Conservation (phyloP, 805 yeast species). For the Torulaspora microellipsoides region DNA sequence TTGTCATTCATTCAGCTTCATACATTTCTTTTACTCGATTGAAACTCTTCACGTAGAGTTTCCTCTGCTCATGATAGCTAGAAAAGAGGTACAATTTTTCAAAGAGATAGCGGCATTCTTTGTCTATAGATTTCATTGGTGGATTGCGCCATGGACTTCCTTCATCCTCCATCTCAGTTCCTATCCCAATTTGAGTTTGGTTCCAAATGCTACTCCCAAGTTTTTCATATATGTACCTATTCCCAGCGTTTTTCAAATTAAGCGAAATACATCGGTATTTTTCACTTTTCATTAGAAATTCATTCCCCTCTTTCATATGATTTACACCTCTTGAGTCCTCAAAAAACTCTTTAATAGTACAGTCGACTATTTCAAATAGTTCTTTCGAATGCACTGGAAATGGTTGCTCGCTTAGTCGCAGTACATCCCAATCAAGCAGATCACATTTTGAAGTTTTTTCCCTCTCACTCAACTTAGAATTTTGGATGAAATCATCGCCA, state of each 20-base stretch:
- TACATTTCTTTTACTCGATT: background rate
- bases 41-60: constrained; percentile 2
- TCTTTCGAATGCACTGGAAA: too few species aligned
- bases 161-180: background rate
- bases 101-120: constrained; percentile 1
- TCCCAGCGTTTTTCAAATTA: constrained; percentile 1
- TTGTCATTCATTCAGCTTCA: too few species aligned
- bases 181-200: background rate
- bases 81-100: background rate
- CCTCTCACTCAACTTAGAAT: too few species aligned
- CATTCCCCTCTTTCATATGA: too few species aligned
- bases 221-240: background rate
- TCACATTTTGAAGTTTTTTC: too few species aligned
- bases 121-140: background rate
- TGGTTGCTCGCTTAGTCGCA: too few species aligned
- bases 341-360: too few species aligned
- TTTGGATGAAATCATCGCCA: too few species aligned
- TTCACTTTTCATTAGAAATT: too few species aligned
- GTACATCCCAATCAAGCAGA: too few species aligned
- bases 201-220: background rate
- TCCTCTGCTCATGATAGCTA: constrained; percentile 3
- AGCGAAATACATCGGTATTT: constrained; percentile 1
- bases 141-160: background rate
- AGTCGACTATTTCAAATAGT: too few species aligned
- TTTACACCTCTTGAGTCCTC: too few species aligned